Conservation (phyloP, 371 early-diverging fungal species). For the Rhizopus microsporus region DNA sequence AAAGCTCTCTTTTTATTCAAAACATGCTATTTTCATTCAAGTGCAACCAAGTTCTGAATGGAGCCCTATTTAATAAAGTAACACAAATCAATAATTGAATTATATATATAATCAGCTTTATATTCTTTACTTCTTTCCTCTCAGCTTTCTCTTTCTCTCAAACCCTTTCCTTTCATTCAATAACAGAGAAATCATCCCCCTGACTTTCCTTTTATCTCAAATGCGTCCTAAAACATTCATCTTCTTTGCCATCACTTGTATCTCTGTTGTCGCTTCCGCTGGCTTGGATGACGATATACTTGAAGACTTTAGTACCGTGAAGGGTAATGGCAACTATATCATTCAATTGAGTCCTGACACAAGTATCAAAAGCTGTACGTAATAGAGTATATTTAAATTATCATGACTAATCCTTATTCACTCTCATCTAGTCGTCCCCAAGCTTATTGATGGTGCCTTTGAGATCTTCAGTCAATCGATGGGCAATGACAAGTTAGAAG, state of each 20-base stretch:
- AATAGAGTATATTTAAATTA: background rate
- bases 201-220: background rate
- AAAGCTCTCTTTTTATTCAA: no score
- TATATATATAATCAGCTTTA: no score
- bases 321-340: conserved; percentile 37
- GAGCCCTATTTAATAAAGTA: no score
- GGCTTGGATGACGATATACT: conserved; percentile 6
- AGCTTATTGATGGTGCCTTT: conserved; percentile 33
- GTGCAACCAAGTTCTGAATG: no score
- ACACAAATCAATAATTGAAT: no score
- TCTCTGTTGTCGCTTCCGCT: conserved; percentile 10
- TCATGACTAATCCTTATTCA: conserved; percentile 3
- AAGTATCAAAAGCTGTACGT: conserved; percentile 37
- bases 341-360: conserved; percentile 28
- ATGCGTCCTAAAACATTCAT: conserved; percentile 11
- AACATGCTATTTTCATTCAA: no score
- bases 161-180: conserved; percentile 2
- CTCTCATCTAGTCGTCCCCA: conserved; percentile 26
- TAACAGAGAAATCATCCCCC: background rate
- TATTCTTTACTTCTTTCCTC: no score
- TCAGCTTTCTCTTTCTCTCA: no score
- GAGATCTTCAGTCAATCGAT: conserved; percentile 18
- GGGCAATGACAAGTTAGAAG: conserved; percentile 11
- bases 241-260: conserved; percentile 12
- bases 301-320: conserved; percentile 7